phyloP scores from a whole-genome alignment of 2,329 filamentous ascomycete genomes.

The Talaromyces albobiverticillius region DNA sequence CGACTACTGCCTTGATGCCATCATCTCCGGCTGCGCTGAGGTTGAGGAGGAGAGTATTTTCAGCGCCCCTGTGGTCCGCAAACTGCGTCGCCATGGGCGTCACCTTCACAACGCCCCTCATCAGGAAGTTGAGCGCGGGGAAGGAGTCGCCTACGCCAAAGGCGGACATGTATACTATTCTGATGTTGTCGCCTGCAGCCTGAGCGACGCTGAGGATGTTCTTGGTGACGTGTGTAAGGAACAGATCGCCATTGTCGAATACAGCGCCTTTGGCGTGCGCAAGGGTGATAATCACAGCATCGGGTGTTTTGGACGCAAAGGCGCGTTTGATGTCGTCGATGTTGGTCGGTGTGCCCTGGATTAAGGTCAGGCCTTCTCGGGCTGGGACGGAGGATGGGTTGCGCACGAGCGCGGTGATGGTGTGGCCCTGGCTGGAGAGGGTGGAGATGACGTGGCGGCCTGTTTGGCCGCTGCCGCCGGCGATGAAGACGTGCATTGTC shows the following conservation, averaged over 20 bases:
- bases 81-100: constrained; percentile 7
- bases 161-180: constrained; percentile 13
- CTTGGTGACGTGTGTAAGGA: constrained; percentile 7
- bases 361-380: background rate
- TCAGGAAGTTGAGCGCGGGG: constrained; percentile 11
- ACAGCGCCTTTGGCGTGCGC: constrained; percentile 3
- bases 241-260: constrained; percentile 6
- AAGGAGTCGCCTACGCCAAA: constrained; percentile 6
- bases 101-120: constrained; percentile 3
- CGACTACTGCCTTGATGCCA: background rate
- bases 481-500: constrained; percentile 13
- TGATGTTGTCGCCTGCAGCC: background rate
- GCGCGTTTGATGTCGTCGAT: constrained; percentile 6
- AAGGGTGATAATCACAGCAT: constrained; percentile 8
- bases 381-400: constrained; percentile 1
- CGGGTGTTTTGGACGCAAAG: background rate
- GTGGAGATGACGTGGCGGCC: constrained; percentile 11
- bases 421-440: constrained; percentile 9
- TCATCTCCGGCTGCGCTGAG: background rate
- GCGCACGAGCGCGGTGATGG: constrained; percentile 11
- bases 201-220: background rate
- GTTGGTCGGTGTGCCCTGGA: constrained; percentile 13
- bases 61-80: constrained; percentile 8
- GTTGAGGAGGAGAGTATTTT: background rate
- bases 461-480: constrained; percentile 13